These are phyloP conservation scores for Zarea fungicola DNA, from an alignment of 2,329 filamentous ascomycete genomes.

Conservation along the genomic window DNA sequence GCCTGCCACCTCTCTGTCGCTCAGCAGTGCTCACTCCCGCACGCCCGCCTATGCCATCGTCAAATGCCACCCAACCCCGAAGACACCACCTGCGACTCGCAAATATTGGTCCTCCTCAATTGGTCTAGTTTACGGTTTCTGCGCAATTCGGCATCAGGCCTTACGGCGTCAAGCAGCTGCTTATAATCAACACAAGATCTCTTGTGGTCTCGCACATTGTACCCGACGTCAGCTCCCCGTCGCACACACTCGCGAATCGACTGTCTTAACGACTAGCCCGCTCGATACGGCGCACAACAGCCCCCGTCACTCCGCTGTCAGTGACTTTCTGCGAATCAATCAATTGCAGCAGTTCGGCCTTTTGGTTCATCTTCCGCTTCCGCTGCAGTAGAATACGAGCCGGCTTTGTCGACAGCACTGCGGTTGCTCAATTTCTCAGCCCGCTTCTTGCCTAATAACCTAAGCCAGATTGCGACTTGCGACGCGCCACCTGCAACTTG, in stretches of 20 bases:
- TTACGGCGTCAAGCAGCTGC: no score
- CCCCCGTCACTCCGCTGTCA: neutral
- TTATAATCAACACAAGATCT: no score
- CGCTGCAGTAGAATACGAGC: neutral
- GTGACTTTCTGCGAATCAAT: neutral
- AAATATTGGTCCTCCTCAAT: neutral
- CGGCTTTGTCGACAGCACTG: neutral
- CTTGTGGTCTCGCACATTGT: neutral
- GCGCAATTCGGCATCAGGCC: no score
- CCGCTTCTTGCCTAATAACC: no score
- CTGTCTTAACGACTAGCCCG: constrained; percentile 1
- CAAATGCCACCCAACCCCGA: neutral
- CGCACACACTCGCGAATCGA: neutral
- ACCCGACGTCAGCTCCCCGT: neutral
- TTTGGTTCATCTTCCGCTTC: neutral
- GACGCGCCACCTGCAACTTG: no score
- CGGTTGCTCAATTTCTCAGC: neutral
- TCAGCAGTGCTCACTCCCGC: neutral
- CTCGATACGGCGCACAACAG: constrained; percentile 6
- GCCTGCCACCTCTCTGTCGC: neutral
- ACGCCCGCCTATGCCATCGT: neutral
- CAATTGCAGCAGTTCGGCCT: no score
- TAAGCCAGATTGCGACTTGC: no score
- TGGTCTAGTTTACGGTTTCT: no score
- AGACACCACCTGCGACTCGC: constrained; percentile 2